Percentiles rank a stretch among this genome's conserved stretches.
phyloP scores from a whole-genome alignment of 371 early-diverging fungal genomes.

The Mortierella sp. region DNA sequence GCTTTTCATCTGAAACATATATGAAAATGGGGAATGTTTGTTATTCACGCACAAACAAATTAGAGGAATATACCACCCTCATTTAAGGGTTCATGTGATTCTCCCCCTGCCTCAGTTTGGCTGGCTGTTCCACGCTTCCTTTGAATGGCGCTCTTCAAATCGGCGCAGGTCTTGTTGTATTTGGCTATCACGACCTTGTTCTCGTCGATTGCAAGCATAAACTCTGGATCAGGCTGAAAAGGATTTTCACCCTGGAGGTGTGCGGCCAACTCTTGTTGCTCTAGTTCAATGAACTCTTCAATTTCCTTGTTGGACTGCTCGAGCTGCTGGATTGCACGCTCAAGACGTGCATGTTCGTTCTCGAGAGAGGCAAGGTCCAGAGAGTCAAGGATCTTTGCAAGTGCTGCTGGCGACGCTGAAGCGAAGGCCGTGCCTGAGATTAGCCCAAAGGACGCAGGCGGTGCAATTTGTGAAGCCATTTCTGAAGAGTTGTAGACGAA shows the following conservation, averaged over 20 bases:
- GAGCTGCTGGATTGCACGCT: slow-evolving; percentile 39
- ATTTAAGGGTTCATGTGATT: not conserved
- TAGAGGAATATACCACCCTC: not conserved
- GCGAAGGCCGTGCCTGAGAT: slow-evolving; percentile 33
- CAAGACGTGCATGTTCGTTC: slow-evolving; percentile 37
- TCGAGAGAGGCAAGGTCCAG: slow-evolving; percentile 46
- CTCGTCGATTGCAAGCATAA: slow-evolving; percentile 51
- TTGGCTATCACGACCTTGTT: slow-evolving; percentile 43
- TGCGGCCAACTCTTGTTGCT: slow-evolving; percentile 32
- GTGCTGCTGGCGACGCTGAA: slow-evolving; percentile 40
- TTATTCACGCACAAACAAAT: not conserved
- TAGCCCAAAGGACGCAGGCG: slow-evolving; percentile 37
- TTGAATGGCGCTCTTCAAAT: slow-evolving; percentile 27
- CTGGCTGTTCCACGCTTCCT: slow-evolving; percentile 16
- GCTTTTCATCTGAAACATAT: too few species aligned
- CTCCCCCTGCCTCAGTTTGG: not conserved
- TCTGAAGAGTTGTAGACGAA: not conserved
- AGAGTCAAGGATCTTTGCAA: slow-evolving; percentile 47
- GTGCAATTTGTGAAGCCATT: slow-evolving; percentile 39
- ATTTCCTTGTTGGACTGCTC: slow-evolving; percentile 48
- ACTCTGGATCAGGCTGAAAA: slow-evolving; percentile 45
- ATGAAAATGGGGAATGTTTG: not conserved
- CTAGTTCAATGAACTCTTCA: slow-evolving; percentile 42
- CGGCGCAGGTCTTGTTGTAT: slow-evolving; percentile 34
- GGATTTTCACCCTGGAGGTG: not conserved